phyloP scores from a whole-genome alignment of 768 basidiomycete genomes.

The Holtermanniella nyarrowii region DNA sequence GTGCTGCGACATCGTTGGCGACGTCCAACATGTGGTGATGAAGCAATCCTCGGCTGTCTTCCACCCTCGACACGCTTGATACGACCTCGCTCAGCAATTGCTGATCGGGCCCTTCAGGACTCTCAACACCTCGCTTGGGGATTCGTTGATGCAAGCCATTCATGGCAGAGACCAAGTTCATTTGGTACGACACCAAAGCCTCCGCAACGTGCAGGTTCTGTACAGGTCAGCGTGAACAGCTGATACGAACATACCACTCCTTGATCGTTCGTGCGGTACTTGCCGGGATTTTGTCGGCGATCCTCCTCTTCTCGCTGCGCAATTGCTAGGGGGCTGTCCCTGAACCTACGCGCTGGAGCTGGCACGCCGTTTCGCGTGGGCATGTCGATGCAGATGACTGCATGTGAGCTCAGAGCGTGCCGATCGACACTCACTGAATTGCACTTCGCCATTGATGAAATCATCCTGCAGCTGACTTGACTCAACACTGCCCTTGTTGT shows the following conservation, averaged over 20 bases:
- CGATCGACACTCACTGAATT: conserved; percentile 33
- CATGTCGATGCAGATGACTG: conserved; percentile 41
- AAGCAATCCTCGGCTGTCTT: too few species aligned
- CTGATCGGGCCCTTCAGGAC: too few species aligned
- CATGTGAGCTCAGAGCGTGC: not conserved
- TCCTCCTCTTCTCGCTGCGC: conserved; percentile 19
- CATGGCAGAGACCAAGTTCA: conserved; percentile 31
- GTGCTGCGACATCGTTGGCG: too few species aligned
- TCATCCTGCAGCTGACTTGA: conserved; percentile 36
- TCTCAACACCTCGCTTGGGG: too few species aligned
- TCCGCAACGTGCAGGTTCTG: conserved; percentile 36
- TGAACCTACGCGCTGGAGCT: conserved; percentile 35
- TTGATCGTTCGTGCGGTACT: not conserved
- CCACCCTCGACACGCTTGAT: too few species aligned
- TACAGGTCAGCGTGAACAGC: not conserved
- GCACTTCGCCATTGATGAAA: conserved; percentile 42
- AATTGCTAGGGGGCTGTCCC: conserved; percentile 33
- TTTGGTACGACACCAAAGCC: conserved; percentile 38
- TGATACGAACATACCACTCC: conserved; percentile 9
- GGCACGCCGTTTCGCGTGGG: conserved; percentile 27
- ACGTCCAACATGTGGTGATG: too few species aligned
- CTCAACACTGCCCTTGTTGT: conserved; percentile 37
- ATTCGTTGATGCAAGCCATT: too few species aligned
- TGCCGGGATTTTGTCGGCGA: conserved; percentile 4
- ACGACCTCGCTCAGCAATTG: too few species aligned